A percentile compares a stretch with the other conserved stretches of the same genome.
Conservation (phyloP, 805 yeast genomes). For the Pichia scutulata region DNA sequence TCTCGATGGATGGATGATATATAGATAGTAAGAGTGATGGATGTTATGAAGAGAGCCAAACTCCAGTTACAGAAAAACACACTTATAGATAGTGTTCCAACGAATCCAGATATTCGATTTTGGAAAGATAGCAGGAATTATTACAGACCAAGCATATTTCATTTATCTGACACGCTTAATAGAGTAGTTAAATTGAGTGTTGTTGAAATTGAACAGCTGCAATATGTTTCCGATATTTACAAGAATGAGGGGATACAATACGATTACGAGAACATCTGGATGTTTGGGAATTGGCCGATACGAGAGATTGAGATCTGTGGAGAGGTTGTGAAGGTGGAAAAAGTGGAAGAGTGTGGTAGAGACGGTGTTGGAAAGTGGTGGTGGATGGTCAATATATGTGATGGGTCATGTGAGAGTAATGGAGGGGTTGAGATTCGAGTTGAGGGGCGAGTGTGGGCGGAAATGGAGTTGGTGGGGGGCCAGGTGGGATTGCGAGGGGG, state of each 20-base stretch:
- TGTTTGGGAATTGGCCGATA: slow-evolving; percentile 39
- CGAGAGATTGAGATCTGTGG: slow-evolving; percentile 31
- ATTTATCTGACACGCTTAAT: background rate
- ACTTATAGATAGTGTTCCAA: background rate
- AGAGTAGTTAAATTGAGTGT: slow-evolving; percentile 26
- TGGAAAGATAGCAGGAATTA: background rate
- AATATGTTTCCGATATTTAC: slow-evolving; percentile 20
- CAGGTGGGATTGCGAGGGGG: background rate
- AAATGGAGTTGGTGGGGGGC: background rate
- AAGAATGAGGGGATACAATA: slow-evolving; percentile 13
- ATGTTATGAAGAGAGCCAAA: background rate
- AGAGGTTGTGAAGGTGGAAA: background rate
- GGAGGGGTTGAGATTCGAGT: background rate
- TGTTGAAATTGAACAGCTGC: slow-evolving; percentile 22
- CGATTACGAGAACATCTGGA: slow-evolving; percentile 13
- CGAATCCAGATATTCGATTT: background rate
- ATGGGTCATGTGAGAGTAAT: slow-evolving; percentile 6
- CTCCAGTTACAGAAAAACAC: background rate
- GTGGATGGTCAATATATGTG: slow-evolving; percentile 1
- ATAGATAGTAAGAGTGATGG: too few relatives aligned
- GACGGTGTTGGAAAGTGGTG: background rate
- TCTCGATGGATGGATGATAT: too few relatives aligned
- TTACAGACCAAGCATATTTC: slow-evolving; percentile 2
- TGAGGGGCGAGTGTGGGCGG: slow-evolving; percentile 1
- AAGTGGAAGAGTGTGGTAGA: background rate